phyloP scores from a whole-genome alignment of 148 eudicot species.

The Rhododendron vialii region DNA sequence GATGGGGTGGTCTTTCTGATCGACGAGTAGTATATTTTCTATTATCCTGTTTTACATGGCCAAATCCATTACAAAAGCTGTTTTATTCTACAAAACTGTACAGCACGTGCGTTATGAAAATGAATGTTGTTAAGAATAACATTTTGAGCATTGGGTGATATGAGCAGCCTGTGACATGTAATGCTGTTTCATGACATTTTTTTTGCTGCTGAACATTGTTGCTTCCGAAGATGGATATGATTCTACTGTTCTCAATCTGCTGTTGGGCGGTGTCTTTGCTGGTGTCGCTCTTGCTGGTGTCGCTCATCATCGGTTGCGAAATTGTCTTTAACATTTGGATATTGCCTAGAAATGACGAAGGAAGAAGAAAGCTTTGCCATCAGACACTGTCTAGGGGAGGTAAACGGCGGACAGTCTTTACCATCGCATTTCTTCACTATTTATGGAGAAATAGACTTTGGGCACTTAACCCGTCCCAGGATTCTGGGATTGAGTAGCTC shows the following conservation, averaged over 20 bases:
- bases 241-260: not conserved
- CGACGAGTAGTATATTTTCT: conserved; percentile 31
- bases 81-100: not conserved
- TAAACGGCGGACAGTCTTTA: not conserved
- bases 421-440: not conserved
- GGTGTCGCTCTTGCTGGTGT: not conserved
- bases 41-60: not conserved
- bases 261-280: not conserved
- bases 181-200: not conserved
- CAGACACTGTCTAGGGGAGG: not conserved
- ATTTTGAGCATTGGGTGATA: not conserved
- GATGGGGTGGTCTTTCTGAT: conserved; percentile 42
- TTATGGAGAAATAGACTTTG: not conserved
- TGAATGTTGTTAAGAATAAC: not conserved
- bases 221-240: not conserved
- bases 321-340: not conserved
- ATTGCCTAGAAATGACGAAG: not conserved
- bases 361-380: not conserved
- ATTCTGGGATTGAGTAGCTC: not conserved
- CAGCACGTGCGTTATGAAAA: not conserved
- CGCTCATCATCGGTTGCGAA: not conserved
- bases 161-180: not conserved
- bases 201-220: not conserved
- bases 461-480: not conserved
- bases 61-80: not conserved